Evolutionary conservation across 2,329 filamentous ascomycete species (phyloP).

Genomic region (Aureobasidium zeae): DNA sequence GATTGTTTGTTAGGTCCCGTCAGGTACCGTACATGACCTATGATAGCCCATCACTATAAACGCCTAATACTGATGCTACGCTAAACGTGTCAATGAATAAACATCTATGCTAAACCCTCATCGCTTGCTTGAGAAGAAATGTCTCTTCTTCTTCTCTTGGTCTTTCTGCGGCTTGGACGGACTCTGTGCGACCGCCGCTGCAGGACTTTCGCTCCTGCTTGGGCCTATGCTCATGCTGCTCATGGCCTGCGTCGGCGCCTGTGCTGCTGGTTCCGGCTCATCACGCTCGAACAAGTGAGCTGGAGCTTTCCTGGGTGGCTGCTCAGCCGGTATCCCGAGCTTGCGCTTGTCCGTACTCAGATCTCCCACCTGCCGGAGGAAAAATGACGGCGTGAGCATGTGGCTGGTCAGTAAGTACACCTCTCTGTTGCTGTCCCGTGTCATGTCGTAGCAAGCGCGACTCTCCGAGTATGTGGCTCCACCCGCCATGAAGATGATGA

Average conservation of each 20-base stretch:
- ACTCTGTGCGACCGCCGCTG: conserved; percentile 24
- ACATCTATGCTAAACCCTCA: background rate
- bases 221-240: conserved; percentile 44
- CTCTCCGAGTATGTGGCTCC: conserved; percentile 91
- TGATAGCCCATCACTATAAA: too few relatives aligned
- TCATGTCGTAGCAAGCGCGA: conserved; percentile 79
- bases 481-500: conserved; percentile 91
- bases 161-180: conserved; percentile 46
- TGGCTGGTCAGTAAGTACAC: conserved; percentile 85
- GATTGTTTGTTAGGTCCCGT: too few relatives aligned
- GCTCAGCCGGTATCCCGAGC: conserved; percentile 72
- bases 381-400: conserved; percentile 80
- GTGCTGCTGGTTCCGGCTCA: conserved; percentile 27
- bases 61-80: conserved; percentile 9
- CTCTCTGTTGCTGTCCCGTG: conserved; percentile 62
- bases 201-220: conserved; percentile 25
- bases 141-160: conserved; percentile 49
- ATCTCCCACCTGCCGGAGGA: conserved; percentile 72
- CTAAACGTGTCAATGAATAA: background rate
- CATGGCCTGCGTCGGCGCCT: conserved; percentile 48
- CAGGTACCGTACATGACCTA: too few relatives aligned
- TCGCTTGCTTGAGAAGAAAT: conserved; percentile 39
- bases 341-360: conserved; percentile 64
- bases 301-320: conserved; percentile 71
- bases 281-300: conserved; percentile 76